Evolutionary conservation across 495 filamentous ascomycete species (phyloP), one percentile per base, ranked within the genome.

Genomic region (Cercophora newfieldiana): DNA sequence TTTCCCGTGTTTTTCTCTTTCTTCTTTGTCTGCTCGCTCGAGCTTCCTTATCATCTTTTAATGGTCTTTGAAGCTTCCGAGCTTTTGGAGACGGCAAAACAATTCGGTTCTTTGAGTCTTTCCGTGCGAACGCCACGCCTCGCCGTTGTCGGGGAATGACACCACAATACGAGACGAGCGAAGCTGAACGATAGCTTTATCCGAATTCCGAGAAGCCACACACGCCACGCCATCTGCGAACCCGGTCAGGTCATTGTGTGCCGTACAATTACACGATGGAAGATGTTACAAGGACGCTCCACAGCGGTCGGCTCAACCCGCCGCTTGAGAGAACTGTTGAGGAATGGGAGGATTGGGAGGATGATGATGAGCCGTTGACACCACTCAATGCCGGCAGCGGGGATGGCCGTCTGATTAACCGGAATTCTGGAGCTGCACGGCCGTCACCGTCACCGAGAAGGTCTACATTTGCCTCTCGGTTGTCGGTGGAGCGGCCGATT

Each of bases 291-390:
- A 56, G 49, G 50, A 49, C 68, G 54, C 48, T 47, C 8, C 66
- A 64, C 1, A 33, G 26, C 48, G 58, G 48, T 10, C 28, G 37
- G 2, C 29, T 51, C 28, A 58, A 37, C 57, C 58, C 49, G 8
- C 25, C 64, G 22, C 44, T 54, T 14, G 54, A 53, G 29, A 66
- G 67, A n/a, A 66, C 49, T 33, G 75, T 66, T 66, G 79, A 81
- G 21, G 80, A 82, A 19, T 83, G 81, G 81, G 81, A 83, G 65
- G 81, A 83, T 56, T 82, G 79, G 71, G 76, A 79, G 18, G 76
- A 77, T 18, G 76, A 81, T 33, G 77, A 80, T 29, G 77, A 80
- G 55, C 69, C 72, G 19, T 30, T 73, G 14, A 74, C 71, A 0
- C 76, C 69, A 14, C 66, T 71, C n/a, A 62, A 48, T 3, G 37